Percentiles rank a stretch among this genome's conserved stretches.
Conservation (phyloP, 805 yeast genomes). For the Schwanniomyces occidentalis region DNA sequence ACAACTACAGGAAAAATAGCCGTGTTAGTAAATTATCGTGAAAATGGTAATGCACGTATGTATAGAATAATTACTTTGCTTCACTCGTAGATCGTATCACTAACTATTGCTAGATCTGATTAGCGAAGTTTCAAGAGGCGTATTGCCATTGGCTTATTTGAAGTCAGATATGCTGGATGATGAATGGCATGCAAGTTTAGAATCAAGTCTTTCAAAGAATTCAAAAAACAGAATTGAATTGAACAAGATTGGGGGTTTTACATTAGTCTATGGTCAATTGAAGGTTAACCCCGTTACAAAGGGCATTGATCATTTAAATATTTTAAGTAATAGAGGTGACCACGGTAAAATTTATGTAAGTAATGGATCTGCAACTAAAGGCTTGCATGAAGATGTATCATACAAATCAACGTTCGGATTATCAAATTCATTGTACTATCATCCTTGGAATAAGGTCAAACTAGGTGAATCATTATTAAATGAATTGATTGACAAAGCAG, state of each 20-base stretch:
- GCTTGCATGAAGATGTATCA: slow-evolving; percentile 18
- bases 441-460: slow-evolving; percentile 76
- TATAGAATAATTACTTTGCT: background rate
- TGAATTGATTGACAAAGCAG: slow-evolving; percentile 18
- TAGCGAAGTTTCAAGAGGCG: slow-evolving; percentile 52
- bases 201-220: slow-evolving; percentile 9
- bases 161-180: slow-evolving; percentile 32
- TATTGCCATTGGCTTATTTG: slow-evolving; percentile 48
- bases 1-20: slow-evolving; percentile 60
- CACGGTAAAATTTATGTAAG: slow-evolving; percentile 32
- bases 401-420: slow-evolving; percentile 50
- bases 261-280: slow-evolving; percentile 56
- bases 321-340: slow-evolving; percentile 53
- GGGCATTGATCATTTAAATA: slow-evolving; percentile 35
- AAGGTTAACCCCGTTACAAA: slow-evolving; percentile 19
- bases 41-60: slow-evolving; percentile 29
- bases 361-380: slow-evolving; percentile 4
- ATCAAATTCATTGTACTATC: slow-evolving; percentile 64
- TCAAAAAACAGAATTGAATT: slow-evolving; percentile 14
- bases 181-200: slow-evolving; percentile 46
- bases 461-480: slow-evolving; percentile 43
- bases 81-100: slow-evolving; percentile 5
- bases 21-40: slow-evolving; percentile 74
- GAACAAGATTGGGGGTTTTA: slow-evolving; percentile 58
- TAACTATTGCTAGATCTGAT: slow-evolving; percentile 18